Percentiles rank a stretch among this genome's conserved stretches.
phyloP scores from a whole-genome alignment of 208 protist species.

The Leishmania martiniquensis region DNA sequence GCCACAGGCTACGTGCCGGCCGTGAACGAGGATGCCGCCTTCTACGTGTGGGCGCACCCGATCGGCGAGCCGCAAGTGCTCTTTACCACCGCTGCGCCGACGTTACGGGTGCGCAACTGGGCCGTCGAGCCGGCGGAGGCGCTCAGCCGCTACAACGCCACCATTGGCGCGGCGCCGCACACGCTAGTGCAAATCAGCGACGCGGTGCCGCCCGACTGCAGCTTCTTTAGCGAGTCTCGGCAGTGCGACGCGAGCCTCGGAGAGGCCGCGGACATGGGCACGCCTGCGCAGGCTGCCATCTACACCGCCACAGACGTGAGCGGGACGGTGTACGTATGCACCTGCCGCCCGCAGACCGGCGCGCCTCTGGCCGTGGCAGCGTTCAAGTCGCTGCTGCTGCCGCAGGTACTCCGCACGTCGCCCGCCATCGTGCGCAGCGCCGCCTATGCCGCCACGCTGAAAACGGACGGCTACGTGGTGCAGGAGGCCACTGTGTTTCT shows the following conservation, averaged over 20 bases:
- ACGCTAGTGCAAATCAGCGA: conserved; percentile 41
- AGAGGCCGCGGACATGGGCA: conserved; percentile 32
- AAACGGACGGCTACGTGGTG: not conserved
- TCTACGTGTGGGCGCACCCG: conserved; percentile 52
- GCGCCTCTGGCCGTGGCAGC: conserved; percentile 31
- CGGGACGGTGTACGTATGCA: conserved; percentile 57
- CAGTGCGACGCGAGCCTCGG: conserved; percentile 33
- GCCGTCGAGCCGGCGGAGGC: conserved; percentile 23
- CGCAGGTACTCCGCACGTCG: conserved; percentile 30
- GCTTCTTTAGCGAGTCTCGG: conserved; percentile 39
- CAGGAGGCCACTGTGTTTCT: not conserved
- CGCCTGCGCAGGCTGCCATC: conserved; percentile 13
- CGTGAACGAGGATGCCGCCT: conserved; percentile 29
- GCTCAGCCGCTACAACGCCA: conserved; percentile 34
- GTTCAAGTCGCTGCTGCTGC: conserved; percentile 47
- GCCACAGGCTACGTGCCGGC: conserved; percentile 36
- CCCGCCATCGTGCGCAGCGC: conserved; percentile 46
- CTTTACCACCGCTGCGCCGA: conserved; percentile 44
- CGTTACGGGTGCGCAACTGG: conserved; percentile 45
- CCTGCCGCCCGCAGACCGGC: conserved; percentile 10
- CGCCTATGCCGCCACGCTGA: conserved; percentile 33
- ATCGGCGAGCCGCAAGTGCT: conserved; percentile 18
- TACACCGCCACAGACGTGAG: conserved; percentile 33
- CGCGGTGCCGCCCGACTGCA: conserved; percentile 28
- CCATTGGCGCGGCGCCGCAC: conserved; percentile 10